Evolutionary conservation across 2,329 filamentous ascomycete genomes (phyloP), one percentile per base, ranked within the genome.

Genomic region (Aspergillus sp.): DNA sequence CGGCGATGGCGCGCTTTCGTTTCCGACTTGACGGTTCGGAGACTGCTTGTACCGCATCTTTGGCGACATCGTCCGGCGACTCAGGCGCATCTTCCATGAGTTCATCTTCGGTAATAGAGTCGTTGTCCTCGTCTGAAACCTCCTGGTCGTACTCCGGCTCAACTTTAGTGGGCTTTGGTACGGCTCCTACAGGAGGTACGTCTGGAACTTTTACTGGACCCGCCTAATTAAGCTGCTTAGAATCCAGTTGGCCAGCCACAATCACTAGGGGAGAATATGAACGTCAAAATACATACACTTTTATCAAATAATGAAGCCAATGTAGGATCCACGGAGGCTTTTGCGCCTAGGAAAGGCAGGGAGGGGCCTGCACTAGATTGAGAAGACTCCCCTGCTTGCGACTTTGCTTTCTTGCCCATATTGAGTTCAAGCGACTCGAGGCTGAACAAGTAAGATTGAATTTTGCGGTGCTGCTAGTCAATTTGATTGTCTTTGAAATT

Each of bases 261-360:
- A n/a, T 54, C 31, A 30, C 15, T 11, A 19, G 47, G 9, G 15
- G 31, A 25, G 19, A 19, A 38, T 11, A 56, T 41, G 11, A 51
- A 57, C 17, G 47, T 30, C 22, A 30, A 46, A 47, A 47, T 48
- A 84, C 88, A 80, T 84, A 92, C 90, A 81, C 90, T 92, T 60
- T 84, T 81, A 60, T 88, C 84, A 78, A 93, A 93, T 45, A 93
- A 83, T 64, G 89, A 87, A 71, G 88, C 83, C 67, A 93, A 81
- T 59, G 83, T 80, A 74, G 90, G 89, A 80, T 93, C 90, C 63
- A 92, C 81, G 62, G 83, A 82, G 75, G 85, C 85, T 57, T 89
- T 88, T 57, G 89, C 82, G 61, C 82, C 82, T 74, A 86, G 85
- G 54, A 80, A 72, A 43, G 76, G 66, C 61, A 74, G 71, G 61